phyloP scores from a whole-genome alignment of 2,329 filamentous ascomycete genomes.

The Alternaria arbusti region DNA sequence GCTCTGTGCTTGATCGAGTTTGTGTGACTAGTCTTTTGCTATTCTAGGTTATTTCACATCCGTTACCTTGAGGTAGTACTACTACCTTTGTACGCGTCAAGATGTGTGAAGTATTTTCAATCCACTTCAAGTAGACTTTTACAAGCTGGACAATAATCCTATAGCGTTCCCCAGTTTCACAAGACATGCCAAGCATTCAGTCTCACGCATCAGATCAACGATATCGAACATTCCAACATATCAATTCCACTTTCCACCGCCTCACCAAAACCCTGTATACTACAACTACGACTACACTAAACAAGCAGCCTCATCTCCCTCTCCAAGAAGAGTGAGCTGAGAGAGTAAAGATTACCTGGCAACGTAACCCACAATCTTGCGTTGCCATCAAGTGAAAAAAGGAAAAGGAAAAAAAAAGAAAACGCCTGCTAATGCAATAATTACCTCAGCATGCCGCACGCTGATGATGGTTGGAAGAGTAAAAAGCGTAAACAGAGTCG shows the following conservation, averaged over 20 bases:
- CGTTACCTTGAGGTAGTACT: not conserved
- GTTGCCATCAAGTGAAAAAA: not conserved
- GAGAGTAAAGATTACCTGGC: slow-evolving; percentile 3
- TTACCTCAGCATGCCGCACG: slow-evolving; percentile 12
- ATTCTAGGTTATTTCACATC: not conserved
- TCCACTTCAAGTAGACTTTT: no score
- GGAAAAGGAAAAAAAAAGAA: not conserved
- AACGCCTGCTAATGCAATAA: slow-evolving; percentile 6
- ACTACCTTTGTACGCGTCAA: not conserved
- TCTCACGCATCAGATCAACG: not conserved
- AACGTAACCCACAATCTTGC: not conserved
- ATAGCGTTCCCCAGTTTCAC: no score
- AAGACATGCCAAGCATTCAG: not conserved
- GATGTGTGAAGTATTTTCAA: accelerated
- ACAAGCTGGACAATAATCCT: no score
- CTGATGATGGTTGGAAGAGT: slow-evolving; percentile 2
- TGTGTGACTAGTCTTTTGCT: not conserved
- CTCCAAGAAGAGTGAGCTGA: not conserved
- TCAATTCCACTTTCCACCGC: not conserved
- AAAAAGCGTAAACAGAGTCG: not conserved
- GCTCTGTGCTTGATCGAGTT: not conserved
- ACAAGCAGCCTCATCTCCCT: not conserved
- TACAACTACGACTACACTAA: not conserved
- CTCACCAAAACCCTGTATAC: not conserved
- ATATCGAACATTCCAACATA: not conserved